Percentiles rank a stretch among this genome's conserved stretches.
Conservation (phyloP, 1,284 basidiomycete species). For the Apiotrichum porosum region DNA sequence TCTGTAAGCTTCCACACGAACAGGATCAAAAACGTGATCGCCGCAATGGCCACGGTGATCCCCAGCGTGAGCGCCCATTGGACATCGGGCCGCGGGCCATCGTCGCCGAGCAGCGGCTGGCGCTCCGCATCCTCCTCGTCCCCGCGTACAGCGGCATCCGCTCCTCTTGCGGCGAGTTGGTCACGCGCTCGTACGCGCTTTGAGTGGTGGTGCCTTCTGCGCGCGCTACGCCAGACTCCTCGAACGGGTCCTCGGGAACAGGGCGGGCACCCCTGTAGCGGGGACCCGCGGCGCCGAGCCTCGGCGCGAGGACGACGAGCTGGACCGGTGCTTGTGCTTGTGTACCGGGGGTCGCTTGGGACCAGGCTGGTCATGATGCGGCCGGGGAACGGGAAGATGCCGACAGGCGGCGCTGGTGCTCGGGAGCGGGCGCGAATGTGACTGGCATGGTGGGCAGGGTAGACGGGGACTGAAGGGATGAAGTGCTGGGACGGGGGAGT, state of each 20-base stretch:
- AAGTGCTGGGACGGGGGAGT: too few relatives aligned
- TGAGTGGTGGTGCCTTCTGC: neutral
- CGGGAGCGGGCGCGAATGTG: slow-evolving; percentile 9
- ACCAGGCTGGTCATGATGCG: slow-evolving; percentile 10
- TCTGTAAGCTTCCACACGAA: neutral
- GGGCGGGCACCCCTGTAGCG: neutral
- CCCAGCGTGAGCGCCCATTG: neutral
- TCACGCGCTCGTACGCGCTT: slow-evolving; percentile 1
- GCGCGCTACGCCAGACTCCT: neutral
- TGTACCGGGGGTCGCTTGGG: slow-evolving; percentile 8
- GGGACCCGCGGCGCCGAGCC: neutral
- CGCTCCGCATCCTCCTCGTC: slow-evolving; percentile 42
- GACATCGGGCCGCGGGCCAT: neutral
- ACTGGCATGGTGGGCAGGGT: slow-evolving; percentile 17
- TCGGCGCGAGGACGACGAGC: neutral
- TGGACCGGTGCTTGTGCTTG: neutral
- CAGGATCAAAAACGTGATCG: slow-evolving; percentile 3
- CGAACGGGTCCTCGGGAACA: slow-evolving; percentile 2
- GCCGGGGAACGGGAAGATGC: slow-evolving; percentile 12
- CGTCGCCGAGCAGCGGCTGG: slow-evolving; percentile 45
- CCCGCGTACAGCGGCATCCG: neutral
- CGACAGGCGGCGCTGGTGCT: neutral
- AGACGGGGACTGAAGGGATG: too few relatives aligned
- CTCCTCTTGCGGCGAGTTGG: neutral
- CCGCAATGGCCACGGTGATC: slow-evolving; percentile 1